phyloP scores from a whole-genome alignment of 2,329 filamentous ascomycete genomes.

The Aspergillus flavus region DNA sequence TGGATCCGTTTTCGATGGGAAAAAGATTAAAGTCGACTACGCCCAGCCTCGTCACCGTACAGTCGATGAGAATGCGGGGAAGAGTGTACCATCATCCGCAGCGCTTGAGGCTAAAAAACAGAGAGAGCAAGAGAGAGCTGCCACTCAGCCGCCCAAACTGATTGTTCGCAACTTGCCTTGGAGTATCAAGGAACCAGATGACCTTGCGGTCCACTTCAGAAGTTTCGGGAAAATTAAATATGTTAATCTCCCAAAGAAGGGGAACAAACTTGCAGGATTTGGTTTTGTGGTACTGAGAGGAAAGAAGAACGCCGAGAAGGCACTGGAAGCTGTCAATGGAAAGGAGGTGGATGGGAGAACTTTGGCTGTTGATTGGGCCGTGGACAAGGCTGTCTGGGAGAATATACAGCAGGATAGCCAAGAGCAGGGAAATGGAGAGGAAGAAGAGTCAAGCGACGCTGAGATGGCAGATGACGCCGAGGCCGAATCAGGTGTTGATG shows the following conservation, averaged over 20 bases:
- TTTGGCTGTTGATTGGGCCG: constrained; percentile 94
- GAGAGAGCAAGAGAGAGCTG: constrained; percentile 61
- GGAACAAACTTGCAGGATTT: constrained; percentile 75
- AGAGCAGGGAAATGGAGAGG: constrained; percentile 24
- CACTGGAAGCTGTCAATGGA: constrained; percentile 82
- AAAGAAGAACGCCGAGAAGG: constrained; percentile 87
- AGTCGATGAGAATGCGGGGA: constrained; percentile 53
- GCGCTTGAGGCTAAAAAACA: constrained; percentile 43
- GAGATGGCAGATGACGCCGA: constrained; percentile 60
- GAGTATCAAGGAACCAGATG: constrained; percentile 86
- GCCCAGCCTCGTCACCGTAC: constrained; percentile 82
- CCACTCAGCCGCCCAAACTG: constrained; percentile 68
- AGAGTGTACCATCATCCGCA: constrained; percentile 41
- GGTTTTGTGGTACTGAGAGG: constrained; percentile 90
- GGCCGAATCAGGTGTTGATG: constrained; percentile 45
- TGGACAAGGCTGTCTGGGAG: constrained; percentile 87
- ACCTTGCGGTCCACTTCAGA: constrained; percentile 76
- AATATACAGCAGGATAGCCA: constrained; percentile 56
- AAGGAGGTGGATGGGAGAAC: constrained; percentile 85
- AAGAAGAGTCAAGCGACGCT: constrained; percentile 51
- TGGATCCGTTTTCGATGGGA: constrained; percentile 74
- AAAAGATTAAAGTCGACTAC: constrained; percentile 81
- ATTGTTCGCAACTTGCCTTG: constrained; percentile 94
- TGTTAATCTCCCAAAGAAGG: constrained; percentile 78
- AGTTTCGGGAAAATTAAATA: constrained; percentile 92